Base-by-base conservation (phyloP, 129 eudicot genomes). In the Flaveria brownii region DNA sequence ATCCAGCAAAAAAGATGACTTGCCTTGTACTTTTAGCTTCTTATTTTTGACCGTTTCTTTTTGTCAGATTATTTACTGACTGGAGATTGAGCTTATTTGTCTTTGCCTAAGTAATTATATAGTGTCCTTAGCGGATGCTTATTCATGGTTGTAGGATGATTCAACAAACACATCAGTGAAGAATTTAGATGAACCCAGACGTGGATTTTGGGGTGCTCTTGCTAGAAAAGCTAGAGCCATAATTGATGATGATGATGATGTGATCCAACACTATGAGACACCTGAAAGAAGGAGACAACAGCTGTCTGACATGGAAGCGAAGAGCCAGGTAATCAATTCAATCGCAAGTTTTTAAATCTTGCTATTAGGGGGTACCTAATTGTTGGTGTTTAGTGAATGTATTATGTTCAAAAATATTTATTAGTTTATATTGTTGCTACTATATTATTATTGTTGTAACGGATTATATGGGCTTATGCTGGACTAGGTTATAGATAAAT, bases 121-220 rank as follows among this genome's bases (percentile, higher is more conserved):
- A 42, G 52, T 16, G 62, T 67, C 47, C 7, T 36, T 36, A 36
- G 7, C 41, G 0, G 41, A 67, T 69, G 22, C 11, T 59, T 36
- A 36, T 36, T 36, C 41, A 36, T 36, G 41, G 77, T 39, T 75
- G 45, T 69, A 83, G 63, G 82, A 86, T 80, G 87, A 78, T 75
- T 76, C 87, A 49, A 42, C 86, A 55, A 75, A 85, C 47, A 70
- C 86, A 36, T 78, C 89, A 33, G 76, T 84, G 82, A 85, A 83
- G 71, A 77, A 59, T 79, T 51, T 77, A 78, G 84, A 76, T 65
- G 84, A 85, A 75, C 77, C 86, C 9, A 85, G 82, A 33, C 85
- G 82, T 73, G 88, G 96, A 57, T 90, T 93, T 74, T 88, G 96
- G 98, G 96, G 91, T 30, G 87, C 77, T 69, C 80, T 90, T 70